phyloP scores from a whole-genome alignment of 352 stramenopile genomes.

The Phytophthora lateralis region DNA sequence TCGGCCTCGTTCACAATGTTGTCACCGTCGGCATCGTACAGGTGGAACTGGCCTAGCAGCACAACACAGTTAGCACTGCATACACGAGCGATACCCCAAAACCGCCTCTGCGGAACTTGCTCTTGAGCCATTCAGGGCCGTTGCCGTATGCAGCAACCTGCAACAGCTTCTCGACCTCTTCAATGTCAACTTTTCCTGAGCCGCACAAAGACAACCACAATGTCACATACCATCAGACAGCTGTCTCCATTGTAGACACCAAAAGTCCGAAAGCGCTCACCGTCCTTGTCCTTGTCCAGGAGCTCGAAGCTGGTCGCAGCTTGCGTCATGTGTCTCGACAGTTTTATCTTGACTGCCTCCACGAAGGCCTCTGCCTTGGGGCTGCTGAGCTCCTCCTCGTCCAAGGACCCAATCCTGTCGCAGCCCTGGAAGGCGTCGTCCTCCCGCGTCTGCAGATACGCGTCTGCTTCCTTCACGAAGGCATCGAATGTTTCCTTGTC shows the following conservation, averaged over 20 bases:
- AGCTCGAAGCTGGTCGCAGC: constrained; percentile 49
- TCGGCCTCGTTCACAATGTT: constrained; percentile 59
- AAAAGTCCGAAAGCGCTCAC: constrained; percentile 28
- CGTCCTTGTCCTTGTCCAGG: constrained; percentile 71
- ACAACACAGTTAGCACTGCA: constrained; percentile 1
- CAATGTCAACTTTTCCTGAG: constrained; percentile 47
- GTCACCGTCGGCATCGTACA: constrained; percentile 63
- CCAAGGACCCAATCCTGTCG: constrained; percentile 44
- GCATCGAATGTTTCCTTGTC: constrained; percentile 53
- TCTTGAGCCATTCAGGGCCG: constrained; percentile 49
- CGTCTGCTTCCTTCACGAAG: constrained; percentile 50
- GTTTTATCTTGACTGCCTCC: constrained; percentile 64
- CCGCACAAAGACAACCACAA: neutral
- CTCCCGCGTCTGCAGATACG: constrained; percentile 53
- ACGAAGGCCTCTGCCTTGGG: constrained; percentile 42
- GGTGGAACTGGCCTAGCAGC: constrained; percentile 59
- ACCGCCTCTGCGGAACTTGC: constrained; percentile 19
- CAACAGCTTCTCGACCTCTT: constrained; percentile 52
- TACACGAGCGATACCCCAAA: neutral
- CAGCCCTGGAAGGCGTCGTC: constrained; percentile 42
- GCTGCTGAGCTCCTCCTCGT: constrained; percentile 34
- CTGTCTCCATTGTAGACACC: neutral
- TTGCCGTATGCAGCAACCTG: constrained; percentile 42
- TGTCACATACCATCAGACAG: neutral
- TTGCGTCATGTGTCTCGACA: constrained; percentile 61